A percentile compares a stretch with the other conserved stretches of the same genome.
Evolutionary conservation across 2,329 filamentous ascomycete species (phyloP).

Genomic region (Trichoderma cornu-damae): DNA sequence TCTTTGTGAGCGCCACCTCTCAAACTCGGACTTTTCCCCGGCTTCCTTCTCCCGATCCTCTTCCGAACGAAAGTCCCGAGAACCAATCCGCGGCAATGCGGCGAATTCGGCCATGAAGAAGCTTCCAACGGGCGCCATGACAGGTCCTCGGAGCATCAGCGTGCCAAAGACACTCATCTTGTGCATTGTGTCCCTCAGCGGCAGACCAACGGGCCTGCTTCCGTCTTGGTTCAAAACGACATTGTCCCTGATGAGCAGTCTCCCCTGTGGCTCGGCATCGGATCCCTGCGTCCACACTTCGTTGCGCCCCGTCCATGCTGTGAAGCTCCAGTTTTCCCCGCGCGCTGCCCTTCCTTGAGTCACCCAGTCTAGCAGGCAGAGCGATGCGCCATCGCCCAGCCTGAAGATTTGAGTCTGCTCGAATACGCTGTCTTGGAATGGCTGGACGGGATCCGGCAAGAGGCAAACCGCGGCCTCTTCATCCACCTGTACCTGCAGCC

Average conservation of each 20-base stretch:
- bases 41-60: constrained; percentile 42
- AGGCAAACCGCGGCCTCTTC: constrained; percentile 54
- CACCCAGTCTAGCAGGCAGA: constrained; percentile 92
- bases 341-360: constrained; percentile 78
- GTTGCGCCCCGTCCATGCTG: constrained; percentile 75
- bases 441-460: constrained; percentile 89
- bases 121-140: constrained; percentile 59
- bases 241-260: constrained; percentile 79
- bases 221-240: constrained; percentile 63
- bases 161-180: constrained; percentile 76
- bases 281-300: constrained; percentile 63
- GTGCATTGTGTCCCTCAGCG: constrained; percentile 61
- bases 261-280: constrained; percentile 36
- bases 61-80: constrained; percentile 64
- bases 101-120: constrained; percentile 80
- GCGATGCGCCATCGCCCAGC: constrained; percentile 49
- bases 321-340: constrained; percentile 84
- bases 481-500: constrained; percentile 47
- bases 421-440: constrained; percentile 79
- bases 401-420: constrained; percentile 77
- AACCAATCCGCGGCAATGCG: constrained; percentile 73
- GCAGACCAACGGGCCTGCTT: constrained; percentile 36
- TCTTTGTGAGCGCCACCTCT: constrained; percentile 52
- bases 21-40: constrained; percentile 36
- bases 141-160: constrained; percentile 70